Evolutionary conservation across 2,329 filamentous ascomycete genomes (phyloP).

Genomic region (Tolypocladium nubicola): DNA sequence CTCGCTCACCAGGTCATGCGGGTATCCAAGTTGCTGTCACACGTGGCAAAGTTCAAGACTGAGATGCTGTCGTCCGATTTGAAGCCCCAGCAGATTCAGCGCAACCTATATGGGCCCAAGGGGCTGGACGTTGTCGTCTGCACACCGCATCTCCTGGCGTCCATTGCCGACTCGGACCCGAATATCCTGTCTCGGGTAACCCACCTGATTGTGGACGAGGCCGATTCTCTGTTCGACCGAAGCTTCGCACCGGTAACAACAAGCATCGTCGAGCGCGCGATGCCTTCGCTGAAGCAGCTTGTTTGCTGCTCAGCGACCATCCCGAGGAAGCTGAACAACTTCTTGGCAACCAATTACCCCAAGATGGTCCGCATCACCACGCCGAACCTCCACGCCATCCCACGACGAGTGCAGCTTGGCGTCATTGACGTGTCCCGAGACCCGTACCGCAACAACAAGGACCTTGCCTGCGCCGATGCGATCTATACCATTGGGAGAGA

Average conservation of each 20-base stretch:
- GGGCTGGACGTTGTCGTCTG: constrained; percentile 81
- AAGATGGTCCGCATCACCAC: constrained; percentile 80
- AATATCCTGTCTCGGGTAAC: constrained; percentile 86
- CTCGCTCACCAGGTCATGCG: constrained; percentile 78
- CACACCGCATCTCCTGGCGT: constrained; percentile 81
- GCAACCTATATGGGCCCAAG: constrained; percentile 66
- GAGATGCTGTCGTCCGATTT: constrained; percentile 72
- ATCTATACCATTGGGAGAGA: constrained; percentile 90
- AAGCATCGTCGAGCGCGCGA: constrained; percentile 69
- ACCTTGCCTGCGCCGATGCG: constrained; percentile 85
- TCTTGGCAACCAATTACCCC: constrained; percentile 73
- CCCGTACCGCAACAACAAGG: constrained; percentile 89
- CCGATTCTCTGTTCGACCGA: constrained; percentile 88
- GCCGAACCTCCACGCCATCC: constrained; percentile 92
- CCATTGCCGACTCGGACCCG: constrained; percentile 80
- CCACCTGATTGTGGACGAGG: constrained; percentile 87
- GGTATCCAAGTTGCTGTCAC: constrained; percentile 72
- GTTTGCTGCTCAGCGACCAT: constrained; percentile 95
- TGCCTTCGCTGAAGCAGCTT: constrained; percentile 74
- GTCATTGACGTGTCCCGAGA: constrained; percentile 86
- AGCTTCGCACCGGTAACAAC: constrained; percentile 81
- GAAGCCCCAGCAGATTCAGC: constrained; percentile 69
- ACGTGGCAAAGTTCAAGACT: constrained; percentile 78
- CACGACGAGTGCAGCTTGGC: constrained; percentile 84
- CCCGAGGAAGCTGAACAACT: constrained; percentile 76